phyloP scores from a whole-genome alignment of 2,329 filamentous ascomycete species.

The Furcasterigmium furcatum region DNA sequence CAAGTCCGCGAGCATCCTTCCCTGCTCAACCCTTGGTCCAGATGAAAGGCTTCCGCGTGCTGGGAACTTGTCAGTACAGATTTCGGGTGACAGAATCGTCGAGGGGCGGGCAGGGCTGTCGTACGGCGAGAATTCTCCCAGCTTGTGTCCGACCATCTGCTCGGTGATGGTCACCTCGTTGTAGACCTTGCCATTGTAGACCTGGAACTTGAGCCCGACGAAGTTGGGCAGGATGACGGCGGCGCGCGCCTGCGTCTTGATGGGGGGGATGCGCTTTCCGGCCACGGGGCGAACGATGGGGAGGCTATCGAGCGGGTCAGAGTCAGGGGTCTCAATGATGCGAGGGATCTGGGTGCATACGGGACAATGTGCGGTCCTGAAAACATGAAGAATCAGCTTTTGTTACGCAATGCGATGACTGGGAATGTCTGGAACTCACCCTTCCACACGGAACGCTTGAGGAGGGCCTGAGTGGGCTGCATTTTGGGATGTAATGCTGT shows the following conservation, averaged over 20 bases:
- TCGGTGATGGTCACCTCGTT: constrained; percentile 81
- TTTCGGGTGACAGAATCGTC: too few relatives aligned
- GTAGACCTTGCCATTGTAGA: constrained; percentile 90
- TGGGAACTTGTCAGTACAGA: constrained; percentile 17
- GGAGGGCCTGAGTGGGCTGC: constrained; percentile 64
- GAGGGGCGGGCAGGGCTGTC: constrained; percentile 34
- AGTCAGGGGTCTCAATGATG: neutral
- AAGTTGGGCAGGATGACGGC: constrained; percentile 92
- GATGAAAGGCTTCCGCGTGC: constrained; percentile 57
- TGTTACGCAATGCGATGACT: neutral
- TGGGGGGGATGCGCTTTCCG: constrained; percentile 65
- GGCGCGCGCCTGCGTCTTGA: constrained; percentile 81
- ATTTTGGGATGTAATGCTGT: constrained; percentile 37
- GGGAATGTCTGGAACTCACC: constrained; percentile 45
- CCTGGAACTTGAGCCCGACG: constrained; percentile 82
- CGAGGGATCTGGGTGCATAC: constrained; percentile 32
- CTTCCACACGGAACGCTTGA: constrained; percentile 85
- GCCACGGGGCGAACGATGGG: constrained; percentile 60
- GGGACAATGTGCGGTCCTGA: constrained; percentile 51
- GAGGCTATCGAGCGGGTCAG: constrained; percentile 35
- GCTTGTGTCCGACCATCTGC: constrained; percentile 94
- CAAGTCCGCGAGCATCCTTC: neutral
- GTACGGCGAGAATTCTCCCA: constrained; percentile 88
- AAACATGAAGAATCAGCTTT: neutral
- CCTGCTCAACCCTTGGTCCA: constrained; percentile 26